Conservation (phyloP, 1,284 basidiomycete genomes). For the Sanguinoderma infundibulare region DNA sequence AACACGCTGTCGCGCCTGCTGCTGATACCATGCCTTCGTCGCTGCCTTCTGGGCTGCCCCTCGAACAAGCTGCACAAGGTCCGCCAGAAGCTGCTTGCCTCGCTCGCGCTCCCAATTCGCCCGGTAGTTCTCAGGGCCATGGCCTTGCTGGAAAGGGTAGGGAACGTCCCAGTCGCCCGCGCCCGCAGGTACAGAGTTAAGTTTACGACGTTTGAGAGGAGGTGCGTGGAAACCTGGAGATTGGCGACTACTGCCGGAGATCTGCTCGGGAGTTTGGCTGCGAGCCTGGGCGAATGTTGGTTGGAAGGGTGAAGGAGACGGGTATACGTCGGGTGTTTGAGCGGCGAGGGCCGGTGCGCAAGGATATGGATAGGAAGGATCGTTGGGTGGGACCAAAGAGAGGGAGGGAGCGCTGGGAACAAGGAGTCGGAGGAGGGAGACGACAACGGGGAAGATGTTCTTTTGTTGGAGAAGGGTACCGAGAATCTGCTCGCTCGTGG, state of each 20-base stretch:
- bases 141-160: conserved; percentile 70
- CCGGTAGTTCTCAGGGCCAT: conserved; percentile 66
- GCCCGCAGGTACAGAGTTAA: conserved; percentile 72
- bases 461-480: conserved; percentile 61
- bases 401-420: conserved; percentile 23
- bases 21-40: conserved; percentile 29
- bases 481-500: conserved; percentile 61
- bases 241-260: neutral
- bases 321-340: neutral
- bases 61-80: conserved; percentile 65
- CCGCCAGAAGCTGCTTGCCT: conserved; percentile 60
- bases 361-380: conserved; percentile 12
- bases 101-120: conserved; percentile 66
- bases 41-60: conserved; percentile 45
- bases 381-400: conserved; percentile 12
- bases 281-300: neutral
- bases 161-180: conserved; percentile 81
- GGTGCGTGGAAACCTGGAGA: conserved; percentile 27
- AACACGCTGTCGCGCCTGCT: conserved; percentile 11
- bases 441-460: conserved; percentile 68
- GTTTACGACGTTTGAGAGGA: conserved; percentile 59
- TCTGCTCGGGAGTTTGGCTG: conserved; percentile 2
- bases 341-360: neutral
- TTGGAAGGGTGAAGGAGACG: neutral
- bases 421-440: conserved; percentile 58